Percentiles rank a stretch among this genome's conserved stretches.
Conservation (phyloP, 371 early-diverging fungal genomes). For the Saksenaea oblongispora region DNA sequence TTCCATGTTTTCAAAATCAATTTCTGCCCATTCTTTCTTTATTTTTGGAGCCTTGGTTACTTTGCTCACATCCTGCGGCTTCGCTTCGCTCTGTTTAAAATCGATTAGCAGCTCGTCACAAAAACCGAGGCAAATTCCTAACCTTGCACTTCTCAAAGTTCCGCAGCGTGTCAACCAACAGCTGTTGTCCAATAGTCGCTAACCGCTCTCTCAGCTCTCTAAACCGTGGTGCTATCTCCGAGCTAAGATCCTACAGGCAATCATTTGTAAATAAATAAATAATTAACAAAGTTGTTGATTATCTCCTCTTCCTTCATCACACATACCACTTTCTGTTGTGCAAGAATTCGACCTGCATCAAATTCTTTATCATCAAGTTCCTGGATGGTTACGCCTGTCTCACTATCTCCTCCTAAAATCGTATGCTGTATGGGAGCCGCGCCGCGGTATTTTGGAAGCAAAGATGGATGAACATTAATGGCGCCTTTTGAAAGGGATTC, state of each 20-base stretch:
- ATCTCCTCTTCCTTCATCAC: not conserved
- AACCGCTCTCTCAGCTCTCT: constrained; percentile 37
- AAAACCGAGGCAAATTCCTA: not conserved
- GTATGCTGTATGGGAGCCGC: constrained; percentile 92
- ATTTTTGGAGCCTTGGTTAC: constrained; percentile 82
- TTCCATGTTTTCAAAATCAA: constrained; percentile 65
- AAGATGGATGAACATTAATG: constrained; percentile 88
- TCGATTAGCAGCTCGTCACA: not conserved
- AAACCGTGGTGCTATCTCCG: constrained; percentile 21
- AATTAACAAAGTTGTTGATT: too few species aligned
- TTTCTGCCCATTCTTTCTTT: constrained; percentile 52
- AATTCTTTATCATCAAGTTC: constrained; percentile 75
- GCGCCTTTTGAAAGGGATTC: constrained; percentile 68
- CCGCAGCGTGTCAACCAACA: constrained; percentile 63
- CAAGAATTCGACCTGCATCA: constrained; percentile 87
- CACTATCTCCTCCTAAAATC: constrained; percentile 73
- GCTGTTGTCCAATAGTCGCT: constrained; percentile 63
- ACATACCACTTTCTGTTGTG: constrained; percentile 58
- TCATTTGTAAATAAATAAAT: not conserved
- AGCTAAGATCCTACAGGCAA: not conserved
- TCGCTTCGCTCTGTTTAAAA: constrained; percentile 47
- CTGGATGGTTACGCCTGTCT: constrained; percentile 88
- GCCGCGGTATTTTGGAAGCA: constrained; percentile 89
- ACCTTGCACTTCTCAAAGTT: constrained; percentile 58
- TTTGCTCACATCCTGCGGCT: constrained; percentile 60